These are phyloP conservation scores for Penicillium salamii DNA, from an alignment of 495 filamentous ascomycete species.

Conservation along the genomic window DNA sequence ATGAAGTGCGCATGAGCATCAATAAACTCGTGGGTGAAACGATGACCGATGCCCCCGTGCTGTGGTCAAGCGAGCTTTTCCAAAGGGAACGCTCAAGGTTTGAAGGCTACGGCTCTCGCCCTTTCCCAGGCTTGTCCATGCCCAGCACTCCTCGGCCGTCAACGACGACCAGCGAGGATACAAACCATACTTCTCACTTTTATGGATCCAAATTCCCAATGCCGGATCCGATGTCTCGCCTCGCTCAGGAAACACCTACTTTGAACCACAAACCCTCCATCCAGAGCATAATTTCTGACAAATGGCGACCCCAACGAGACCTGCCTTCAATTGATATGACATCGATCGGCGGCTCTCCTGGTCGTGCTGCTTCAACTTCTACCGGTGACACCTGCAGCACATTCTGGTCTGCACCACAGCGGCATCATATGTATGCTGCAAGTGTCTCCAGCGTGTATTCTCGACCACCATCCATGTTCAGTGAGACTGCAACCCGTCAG, in stretches of 20 bases:
- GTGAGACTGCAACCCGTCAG: slow-evolving; percentile 32
- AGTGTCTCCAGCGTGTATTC: slow-evolving; percentile 55
- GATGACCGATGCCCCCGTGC: slow-evolving; percentile 79
- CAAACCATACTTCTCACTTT: slow-evolving; percentile 26
- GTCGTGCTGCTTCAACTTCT: slow-evolving; percentile 49
- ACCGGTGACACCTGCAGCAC: slow-evolving; percentile 76
- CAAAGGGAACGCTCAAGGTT: slow-evolving; percentile 72
- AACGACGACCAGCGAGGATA: slow-evolving; percentile 54
- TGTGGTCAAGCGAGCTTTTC: slow-evolving; percentile 92
- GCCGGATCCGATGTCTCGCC: slow-evolving; percentile 40
- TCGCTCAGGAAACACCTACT: slow-evolving; percentile 32
- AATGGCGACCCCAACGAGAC: slow-evolving; percentile 53
- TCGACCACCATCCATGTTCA: slow-evolving; percentile 46
- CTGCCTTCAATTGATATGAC: slow-evolving; percentile 47
- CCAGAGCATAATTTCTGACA: slow-evolving; percentile 66
- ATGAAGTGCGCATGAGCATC: slow-evolving; percentile 85
- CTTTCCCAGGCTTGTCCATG: slow-evolving; percentile 45
- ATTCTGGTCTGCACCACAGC: slow-evolving; percentile 80
- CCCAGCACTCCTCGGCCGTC: slow-evolving; percentile 43
- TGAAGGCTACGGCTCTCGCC: slow-evolving; percentile 57
- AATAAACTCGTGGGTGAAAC: slow-evolving; percentile 83
- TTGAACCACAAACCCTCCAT: slow-evolving; percentile 48
- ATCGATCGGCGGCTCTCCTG: slow-evolving; percentile 58
- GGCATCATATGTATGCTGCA: slow-evolving; percentile 59
- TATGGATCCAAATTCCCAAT: slow-evolving; percentile 32